phyloP scores from a whole-genome alignment of 2,329 filamentous ascomycete genomes.

The Podosphaera fusca region DNA sequence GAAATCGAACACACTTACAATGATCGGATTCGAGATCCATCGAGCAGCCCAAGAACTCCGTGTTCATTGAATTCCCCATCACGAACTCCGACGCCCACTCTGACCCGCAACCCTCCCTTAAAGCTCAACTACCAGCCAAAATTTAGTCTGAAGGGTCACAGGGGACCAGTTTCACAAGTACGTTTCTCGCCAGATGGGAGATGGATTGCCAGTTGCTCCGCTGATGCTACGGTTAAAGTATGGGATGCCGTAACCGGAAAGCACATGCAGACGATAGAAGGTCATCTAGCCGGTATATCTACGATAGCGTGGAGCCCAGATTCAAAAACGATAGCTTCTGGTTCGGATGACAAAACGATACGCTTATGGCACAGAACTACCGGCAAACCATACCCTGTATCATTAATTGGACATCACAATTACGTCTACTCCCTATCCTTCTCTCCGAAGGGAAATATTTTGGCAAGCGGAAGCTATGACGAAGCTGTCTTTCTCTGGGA shows the following conservation, averaged over 20 bases:
- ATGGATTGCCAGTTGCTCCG: conserved; percentile 76
- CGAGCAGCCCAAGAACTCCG: conserved; percentile 9
- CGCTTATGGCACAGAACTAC: conserved; percentile 66
- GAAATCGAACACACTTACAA: conserved; percentile 13
- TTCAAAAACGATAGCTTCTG: conserved; percentile 65
- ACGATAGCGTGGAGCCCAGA: conserved; percentile 90
- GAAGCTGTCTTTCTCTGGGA: conserved; percentile 97
- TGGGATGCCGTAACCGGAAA: conserved; percentile 63
- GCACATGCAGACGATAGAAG: conserved; percentile 72
- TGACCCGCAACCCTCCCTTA: conserved; percentile 9
- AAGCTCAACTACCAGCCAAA: conserved; percentile 26
- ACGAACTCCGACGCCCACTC: conserved; percentile 4
- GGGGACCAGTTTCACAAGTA: conserved; percentile 57
- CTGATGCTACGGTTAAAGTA: conserved; percentile 75
- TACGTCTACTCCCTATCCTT: conserved; percentile 90
- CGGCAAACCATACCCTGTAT: conserved; percentile 27
- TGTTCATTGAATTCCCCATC: conserved; percentile 10
- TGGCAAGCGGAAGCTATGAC: conserved; percentile 87
- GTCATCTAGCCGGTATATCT: conserved; percentile 79
- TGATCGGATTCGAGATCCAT: conserved; percentile 8
- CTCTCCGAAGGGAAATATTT: conserved; percentile 92
- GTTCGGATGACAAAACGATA: conserved; percentile 90
- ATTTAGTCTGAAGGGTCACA: conserved; percentile 55
- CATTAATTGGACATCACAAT: conserved; percentile 74
- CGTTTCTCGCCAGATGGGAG: conserved; percentile 77